Conservation (phyloP, 2,329 filamentous ascomycete genomes). For the Ciborinia camelliae region DNA sequence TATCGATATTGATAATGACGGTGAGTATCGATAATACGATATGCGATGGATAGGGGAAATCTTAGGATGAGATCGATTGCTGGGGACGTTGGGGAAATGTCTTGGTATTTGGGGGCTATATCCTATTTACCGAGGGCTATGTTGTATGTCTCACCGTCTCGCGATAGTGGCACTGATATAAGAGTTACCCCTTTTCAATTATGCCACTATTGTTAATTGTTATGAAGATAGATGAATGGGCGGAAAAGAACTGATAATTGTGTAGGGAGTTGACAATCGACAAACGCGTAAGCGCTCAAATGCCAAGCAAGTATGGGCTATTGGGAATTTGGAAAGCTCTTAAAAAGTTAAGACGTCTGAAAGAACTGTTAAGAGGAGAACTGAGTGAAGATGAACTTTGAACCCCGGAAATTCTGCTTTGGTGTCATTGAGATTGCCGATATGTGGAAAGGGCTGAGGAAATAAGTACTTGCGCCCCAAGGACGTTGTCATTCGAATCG, state of each 20-base stretch:
- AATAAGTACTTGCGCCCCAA: neutral
- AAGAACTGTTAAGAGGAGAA: neutral
- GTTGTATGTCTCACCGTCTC: conserved; percentile 7
- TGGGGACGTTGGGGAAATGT: neutral
- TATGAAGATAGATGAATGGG: neutral
- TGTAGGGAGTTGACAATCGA: neutral
- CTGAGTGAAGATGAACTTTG: too few species aligned
- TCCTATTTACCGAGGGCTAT: neutral
- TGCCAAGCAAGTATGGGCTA: neutral
- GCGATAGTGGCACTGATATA: neutral
- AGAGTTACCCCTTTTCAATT: neutral
- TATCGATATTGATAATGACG: conserved; percentile 12
- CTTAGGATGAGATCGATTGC: neutral
- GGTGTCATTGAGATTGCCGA: neutral
- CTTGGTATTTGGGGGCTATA: conserved; percentile 2
- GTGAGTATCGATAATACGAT: conserved; percentile 16
- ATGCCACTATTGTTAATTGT: neutral
- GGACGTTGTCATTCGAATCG: neutral
- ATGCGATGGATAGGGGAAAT: conserved; percentile 7
- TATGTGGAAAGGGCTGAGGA: neutral
- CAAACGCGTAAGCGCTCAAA: neutral
- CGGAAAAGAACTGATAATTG: neutral
- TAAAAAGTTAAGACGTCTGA: neutral
- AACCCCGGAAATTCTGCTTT: neutral
- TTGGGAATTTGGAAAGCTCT: too few species aligned